A percentile compares a stretch with the other conserved stretches of the same genome.
These are phyloP conservation scores for Pestalotiopsis sp. DNA, from an alignment of 2,329 filamentous ascomycete species.

Conservation along the genomic window DNA sequence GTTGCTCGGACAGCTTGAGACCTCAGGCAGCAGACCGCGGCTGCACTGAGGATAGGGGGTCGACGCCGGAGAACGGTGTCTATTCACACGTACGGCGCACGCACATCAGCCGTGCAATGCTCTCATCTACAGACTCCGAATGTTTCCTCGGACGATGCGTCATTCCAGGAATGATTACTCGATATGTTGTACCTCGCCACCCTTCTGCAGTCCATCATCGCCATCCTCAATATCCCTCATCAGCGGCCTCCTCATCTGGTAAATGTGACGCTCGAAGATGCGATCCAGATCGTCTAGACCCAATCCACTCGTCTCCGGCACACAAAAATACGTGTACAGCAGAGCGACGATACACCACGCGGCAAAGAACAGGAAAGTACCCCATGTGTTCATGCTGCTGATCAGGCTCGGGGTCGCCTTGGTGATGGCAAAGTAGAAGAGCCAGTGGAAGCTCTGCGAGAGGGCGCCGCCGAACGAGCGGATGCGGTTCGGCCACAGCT, in stretches of 20 bases:
- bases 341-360: conserved; percentile 39
- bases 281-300: conserved; percentile 35
- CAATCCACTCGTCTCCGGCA: conserved; percentile 41
- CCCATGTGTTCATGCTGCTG: conserved; percentile 38
- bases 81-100: too few relatives aligned
- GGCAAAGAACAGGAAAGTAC: conserved; percentile 45
- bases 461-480: conserved; percentile 45
- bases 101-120: too few relatives aligned
- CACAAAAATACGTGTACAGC: conserved; percentile 40
- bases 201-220: neutral
- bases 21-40: too few relatives aligned
- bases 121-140: too few relatives aligned
- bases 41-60: too few relatives aligned
- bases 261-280: conserved; percentile 27
- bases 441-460: conserved; percentile 42
- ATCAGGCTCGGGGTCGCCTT: conserved; percentile 37
- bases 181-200: neutral
- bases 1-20: too few relatives aligned
- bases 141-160: neutral
- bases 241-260: neutral
- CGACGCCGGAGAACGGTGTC: too few relatives aligned
- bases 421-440: conserved; percentile 42
- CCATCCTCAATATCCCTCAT: neutral
- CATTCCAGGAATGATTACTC: neutral
- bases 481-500: conserved; percentile 48